These are phyloP conservation scores for Hypoxylon fuscum DNA, from an alignment of 495 filamentous ascomycete genomes.

Conservation along the genomic window DNA sequence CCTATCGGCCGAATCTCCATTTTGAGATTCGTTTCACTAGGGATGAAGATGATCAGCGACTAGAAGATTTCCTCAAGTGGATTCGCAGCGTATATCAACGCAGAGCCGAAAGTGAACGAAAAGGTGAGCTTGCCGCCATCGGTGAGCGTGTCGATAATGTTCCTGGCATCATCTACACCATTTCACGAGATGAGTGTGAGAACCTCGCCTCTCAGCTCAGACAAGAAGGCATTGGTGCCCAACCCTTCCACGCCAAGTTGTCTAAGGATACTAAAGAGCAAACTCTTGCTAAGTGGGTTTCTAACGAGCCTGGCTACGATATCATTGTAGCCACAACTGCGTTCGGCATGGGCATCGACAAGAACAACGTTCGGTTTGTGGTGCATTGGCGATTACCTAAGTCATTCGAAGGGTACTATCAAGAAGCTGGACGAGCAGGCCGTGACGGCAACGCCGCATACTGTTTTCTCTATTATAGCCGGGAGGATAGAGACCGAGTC, in stretches of 20 bases:
- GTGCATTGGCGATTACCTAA: slow-evolving; percentile 93
- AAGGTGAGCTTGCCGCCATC: slow-evolving; percentile 57
- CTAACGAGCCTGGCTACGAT: slow-evolving; percentile 76
- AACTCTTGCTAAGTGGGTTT: slow-evolving; percentile 76
- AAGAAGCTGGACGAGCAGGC: slow-evolving; percentile 92
- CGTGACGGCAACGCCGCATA: slow-evolving; percentile 85
- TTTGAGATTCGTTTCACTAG: slow-evolving; percentile 90
- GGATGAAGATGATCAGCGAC: slow-evolving; percentile 75
- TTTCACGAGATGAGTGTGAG: slow-evolving; percentile 80
- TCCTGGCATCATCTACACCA: slow-evolving; percentile 89
- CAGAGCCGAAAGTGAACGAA: slow-evolving; percentile 59
- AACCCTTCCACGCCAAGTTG: slow-evolving; percentile 76
- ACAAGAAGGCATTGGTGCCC: slow-evolving; percentile 69
- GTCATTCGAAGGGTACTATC: slow-evolving; percentile 93
- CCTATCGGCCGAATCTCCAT: slow-evolving; percentile 84
- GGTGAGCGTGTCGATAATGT: slow-evolving; percentile 69
- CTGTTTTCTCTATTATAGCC: slow-evolving; percentile 89
- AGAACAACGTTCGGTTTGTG: slow-evolving; percentile 91
- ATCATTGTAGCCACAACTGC: slow-evolving; percentile 95
- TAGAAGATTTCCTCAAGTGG: slow-evolving; percentile 76
- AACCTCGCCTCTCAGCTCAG: slow-evolving; percentile 71
- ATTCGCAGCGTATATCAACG: slow-evolving; percentile 73
- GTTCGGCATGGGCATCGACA: slow-evolving; percentile 98
- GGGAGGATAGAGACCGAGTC: slow-evolving; percentile 81
- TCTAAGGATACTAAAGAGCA: slow-evolving; percentile 68